Evolutionary conservation across 441 rosid species (phyloP), one percentile per base, ranked within the genome.

Genomic region (Gossypium schwendimanii): DNA sequence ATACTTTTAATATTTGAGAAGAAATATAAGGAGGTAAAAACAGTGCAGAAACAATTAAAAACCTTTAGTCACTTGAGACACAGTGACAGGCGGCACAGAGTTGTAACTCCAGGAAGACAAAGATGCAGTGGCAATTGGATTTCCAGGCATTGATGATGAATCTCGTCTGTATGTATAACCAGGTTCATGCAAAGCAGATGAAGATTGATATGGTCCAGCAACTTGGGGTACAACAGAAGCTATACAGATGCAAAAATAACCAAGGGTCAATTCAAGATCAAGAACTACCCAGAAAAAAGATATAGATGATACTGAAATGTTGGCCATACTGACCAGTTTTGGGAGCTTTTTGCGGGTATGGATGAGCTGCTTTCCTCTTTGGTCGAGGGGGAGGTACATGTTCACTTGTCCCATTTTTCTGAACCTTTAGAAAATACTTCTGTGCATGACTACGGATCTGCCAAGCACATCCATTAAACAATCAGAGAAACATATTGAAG

Each of bases 361-460:
- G 98, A 85, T 88, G 98, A 78, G 82, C 73, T 11, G 99, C 98
- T 84, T 94, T 94, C 83, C 97, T 87, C 83, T 92, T 94, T 26
- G 98, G 98, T 17, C 99, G 84, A 54, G 99, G 99, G 18, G 99
- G 99, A 76, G 98, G 99, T 31, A 94, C 88, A 71, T 88, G 98
- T 79, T 92, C 98, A 15, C 83, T 88, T 64, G 91, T 81, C 70
- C 99, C 98, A 76, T 77, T 92, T 87, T 94, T 94, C 83, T 94
- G 98, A 79, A 92, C 97, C 82, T 92, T 92, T 26, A 88, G 80
- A 74, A 94, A 94, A 72, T 94, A 94, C 69, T 94, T 94, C 82
- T 94, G 99, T 0, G 99, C 97, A 78, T 94, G 99, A 79, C 99
- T 94, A 7, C 97, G 89, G 80, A 94, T 94, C 98, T 94, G 87